These are phyloP conservation scores for Populus deltoides DNA, from an alignment of 345 rosid genomes.

Conservation along the genomic window DNA sequence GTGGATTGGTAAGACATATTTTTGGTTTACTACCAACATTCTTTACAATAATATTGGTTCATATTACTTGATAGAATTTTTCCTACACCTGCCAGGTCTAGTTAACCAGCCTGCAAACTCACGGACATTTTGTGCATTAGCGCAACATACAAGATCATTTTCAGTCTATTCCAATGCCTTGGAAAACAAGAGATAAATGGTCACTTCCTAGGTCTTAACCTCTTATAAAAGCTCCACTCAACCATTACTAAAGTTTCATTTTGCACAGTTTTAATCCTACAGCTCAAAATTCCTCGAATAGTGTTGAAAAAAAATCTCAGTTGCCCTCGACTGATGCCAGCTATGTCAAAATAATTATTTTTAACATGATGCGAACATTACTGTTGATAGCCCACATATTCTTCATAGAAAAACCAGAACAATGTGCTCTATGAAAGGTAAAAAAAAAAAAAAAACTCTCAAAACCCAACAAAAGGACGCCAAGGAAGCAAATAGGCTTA, in stretches of 20 bases:
- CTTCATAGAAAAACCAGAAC: background rate
- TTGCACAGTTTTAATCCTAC: background rate
- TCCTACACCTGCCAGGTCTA: background rate
- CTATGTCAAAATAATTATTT: background rate
- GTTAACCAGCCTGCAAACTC: background rate
- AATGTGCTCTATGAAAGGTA: background rate
- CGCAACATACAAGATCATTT: background rate
- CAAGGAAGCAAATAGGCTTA: conserved; percentile 23
- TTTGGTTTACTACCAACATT: background rate
- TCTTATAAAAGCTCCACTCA: too few relatives aligned
- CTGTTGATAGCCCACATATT: background rate
- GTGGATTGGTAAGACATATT: background rate
- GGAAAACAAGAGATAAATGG: too few relatives aligned
- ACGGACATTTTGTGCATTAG: background rate
- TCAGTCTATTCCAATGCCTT: background rate
- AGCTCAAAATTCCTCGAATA: background rate
- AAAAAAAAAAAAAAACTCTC: too few relatives aligned
- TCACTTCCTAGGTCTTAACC: too few relatives aligned
- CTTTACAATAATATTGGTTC: background rate
- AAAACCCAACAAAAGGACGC: background rate
- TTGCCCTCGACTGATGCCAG: background rate
- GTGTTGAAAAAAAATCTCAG: background rate
- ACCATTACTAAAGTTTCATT: too few relatives aligned
- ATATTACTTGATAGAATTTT: background rate
- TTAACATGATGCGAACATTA: background rate